Evolutionary conservation across 208 protist species (phyloP), one percentile per base, ranked within the genome.

Genomic region (Phytomonas serpens): DNA sequence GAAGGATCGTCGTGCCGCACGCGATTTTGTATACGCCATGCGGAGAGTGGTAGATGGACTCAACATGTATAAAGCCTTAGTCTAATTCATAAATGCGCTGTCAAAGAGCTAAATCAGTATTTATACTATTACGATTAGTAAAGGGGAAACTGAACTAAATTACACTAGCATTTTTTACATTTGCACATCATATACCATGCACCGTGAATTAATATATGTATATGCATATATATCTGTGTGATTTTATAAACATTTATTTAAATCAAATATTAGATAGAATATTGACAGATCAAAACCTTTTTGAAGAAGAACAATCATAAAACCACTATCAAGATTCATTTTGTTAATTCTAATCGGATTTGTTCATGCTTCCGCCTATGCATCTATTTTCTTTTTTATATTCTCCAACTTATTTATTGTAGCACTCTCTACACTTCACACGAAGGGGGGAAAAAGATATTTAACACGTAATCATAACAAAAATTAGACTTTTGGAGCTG

Each of bases 201-300:
- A 57, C 23, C 47, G 5, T 57, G 7, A 47, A 47, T 16, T 3
- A 27, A 57, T 27, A 57, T 57, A 57, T 57, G 23, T 57, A 57
- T 57, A 57, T 57, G 19, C 23, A 57, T 27, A 57, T 23, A 57
- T 27, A 27, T 23, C 0, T 57, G 23, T 57, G 47, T 27, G 13
- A 7, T 7, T 27, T 37, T 67, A 9, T 67, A 51, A 57, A 61
- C 27, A 65, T 62, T 67, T 62, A 61, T 67, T 67, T 67, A 19
- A 6, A 57, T 6, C 19, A 6, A 2, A 57, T 57, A 57, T 57
- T 23, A 51, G 16, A 51, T 57, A 57, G 47, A 57, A 57, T 57
- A 27, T 23, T 57, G 47, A 19, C 27, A 27, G 47, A 27, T 23
- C 47, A 57, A 57, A 10, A 23, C 23, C 7, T 57, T 1, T 27